Evolutionary conservation across 208 protist genomes (phyloP).

Genomic region (Leishmania martiniquensis): DNA sequence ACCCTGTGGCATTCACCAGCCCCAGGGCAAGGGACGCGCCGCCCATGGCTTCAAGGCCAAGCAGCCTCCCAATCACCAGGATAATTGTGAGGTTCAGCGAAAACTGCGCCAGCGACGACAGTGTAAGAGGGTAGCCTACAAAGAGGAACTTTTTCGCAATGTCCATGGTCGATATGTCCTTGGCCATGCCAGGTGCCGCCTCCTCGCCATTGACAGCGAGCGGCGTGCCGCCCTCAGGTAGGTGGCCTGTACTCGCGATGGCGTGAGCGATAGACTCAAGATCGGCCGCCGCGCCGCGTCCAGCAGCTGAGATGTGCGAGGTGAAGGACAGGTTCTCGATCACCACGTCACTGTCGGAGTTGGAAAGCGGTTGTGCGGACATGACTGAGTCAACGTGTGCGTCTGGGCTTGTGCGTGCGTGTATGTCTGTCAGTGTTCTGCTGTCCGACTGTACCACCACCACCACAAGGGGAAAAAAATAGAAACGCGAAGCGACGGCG

Average conservation of each 20-base stretch:
- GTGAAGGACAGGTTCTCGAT: slow-evolving; percentile 46
- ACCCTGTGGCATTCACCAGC: slow-evolving; percentile 85
- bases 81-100: slow-evolving; percentile 77
- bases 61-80: slow-evolving; percentile 55
- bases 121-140: slow-evolving; percentile 65
- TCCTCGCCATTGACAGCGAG: slow-evolving; percentile 13
- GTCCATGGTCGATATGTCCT: slow-evolving; percentile 32
- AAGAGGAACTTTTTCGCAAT: slow-evolving; percentile 73
- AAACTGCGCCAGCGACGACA: slow-evolving; percentile 79
- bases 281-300: slow-evolving; percentile 26
- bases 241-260: slow-evolving; percentile 18
- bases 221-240: slow-evolving; percentile 13
- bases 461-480: neutral
- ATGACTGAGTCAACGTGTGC: neutral
- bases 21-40: slow-evolving; percentile 75
- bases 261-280: slow-evolving; percentile 34
- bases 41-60: slow-evolving; percentile 72
- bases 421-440: neutral
- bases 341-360: slow-evolving; percentile 34
- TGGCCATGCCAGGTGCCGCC: slow-evolving; percentile 12
- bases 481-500: neutral
- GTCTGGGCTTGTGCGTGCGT: neutral
- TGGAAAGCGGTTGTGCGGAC: slow-evolving; percentile 12
- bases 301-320: slow-evolving; percentile 29
- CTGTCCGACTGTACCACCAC: neutral